Conservation (phyloP, 2,329 filamentous ascomycete species). For the Berkeleyomyces basicola region DNA sequence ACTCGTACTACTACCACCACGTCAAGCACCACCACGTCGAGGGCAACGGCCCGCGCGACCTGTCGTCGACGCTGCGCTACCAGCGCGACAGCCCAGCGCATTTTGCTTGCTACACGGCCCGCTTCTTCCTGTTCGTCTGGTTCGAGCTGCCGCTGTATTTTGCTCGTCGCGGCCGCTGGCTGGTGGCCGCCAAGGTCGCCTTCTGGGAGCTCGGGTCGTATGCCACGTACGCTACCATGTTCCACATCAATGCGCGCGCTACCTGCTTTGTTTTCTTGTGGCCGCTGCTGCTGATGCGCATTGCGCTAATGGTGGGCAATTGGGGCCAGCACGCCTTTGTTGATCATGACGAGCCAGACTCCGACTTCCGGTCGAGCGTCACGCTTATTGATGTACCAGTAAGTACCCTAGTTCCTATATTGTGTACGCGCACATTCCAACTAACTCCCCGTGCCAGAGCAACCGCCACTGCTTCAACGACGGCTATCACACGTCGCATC, state of each 20-base stretch:
- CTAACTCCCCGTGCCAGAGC: conserved; percentile 32
- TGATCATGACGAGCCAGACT: conserved; percentile 56
- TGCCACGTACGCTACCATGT: conserved; percentile 32
- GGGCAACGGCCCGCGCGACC: conserved; percentile 22
- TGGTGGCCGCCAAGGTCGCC: conserved; percentile 36
- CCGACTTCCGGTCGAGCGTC: conserved; percentile 63
- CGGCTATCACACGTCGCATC: conserved; percentile 68
- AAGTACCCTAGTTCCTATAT: conserved; percentile 22
- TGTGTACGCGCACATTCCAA: background rate
- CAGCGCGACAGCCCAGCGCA: conserved; percentile 51
- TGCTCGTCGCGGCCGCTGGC: conserved; percentile 39
- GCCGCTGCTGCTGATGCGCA: conserved; percentile 47
- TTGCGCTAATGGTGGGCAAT: conserved; percentile 67
- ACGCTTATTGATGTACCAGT: conserved; percentile 65
- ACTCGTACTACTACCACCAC: conserved; percentile 72
- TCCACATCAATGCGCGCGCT: conserved; percentile 34
- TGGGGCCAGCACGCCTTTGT: conserved; percentile 77
- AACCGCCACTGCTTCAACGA: conserved; percentile 75
- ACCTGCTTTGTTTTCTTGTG: conserved; percentile 49
- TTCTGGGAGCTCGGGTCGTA: conserved; percentile 47
- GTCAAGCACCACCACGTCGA: conserved; percentile 64
- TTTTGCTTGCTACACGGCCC: conserved; percentile 55
- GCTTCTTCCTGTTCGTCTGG: conserved; percentile 61
- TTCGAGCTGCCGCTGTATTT: conserved; percentile 63
- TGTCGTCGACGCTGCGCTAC: conserved; percentile 57